Conservation (phyloP, 139 green algal genomes). For the Spirogloea muscicola region DNA sequence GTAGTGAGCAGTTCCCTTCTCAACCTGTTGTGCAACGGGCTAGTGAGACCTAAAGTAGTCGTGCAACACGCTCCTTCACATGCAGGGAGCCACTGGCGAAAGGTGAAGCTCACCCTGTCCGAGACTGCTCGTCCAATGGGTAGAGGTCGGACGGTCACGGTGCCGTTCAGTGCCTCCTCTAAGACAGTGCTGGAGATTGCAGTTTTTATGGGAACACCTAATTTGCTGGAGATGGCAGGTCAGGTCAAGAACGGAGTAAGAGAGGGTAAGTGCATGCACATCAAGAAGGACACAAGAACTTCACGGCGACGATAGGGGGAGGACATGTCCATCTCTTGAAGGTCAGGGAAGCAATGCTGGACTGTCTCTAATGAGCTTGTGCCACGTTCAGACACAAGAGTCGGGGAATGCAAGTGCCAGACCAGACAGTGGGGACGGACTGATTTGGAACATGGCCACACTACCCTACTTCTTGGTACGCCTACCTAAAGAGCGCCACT, state of each 20-base stretch:
- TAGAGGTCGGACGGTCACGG: slow-evolving; percentile 11
- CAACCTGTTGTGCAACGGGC: slow-evolving; percentile 18
- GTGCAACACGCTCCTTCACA: not conserved
- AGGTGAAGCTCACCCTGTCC: slow-evolving; percentile 23
- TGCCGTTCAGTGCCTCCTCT: slow-evolving; percentile 35
- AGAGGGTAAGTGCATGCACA: not conserved
- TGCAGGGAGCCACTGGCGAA: not conserved
- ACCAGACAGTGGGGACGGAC: not conserved
- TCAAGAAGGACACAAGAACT: not conserved
- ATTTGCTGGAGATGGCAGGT: slow-evolving; percentile 19
- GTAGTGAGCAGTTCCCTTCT: slow-evolving; percentile 36
- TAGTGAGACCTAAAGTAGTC: not conserved
- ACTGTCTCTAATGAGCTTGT: not conserved
- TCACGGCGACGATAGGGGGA: no score
- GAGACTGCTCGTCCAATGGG: slow-evolving; percentile 6
- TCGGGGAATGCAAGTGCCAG: not conserved
- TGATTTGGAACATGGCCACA: no score
- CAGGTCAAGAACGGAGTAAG: not conserved
- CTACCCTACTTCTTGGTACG: no score
- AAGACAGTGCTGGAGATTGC: slow-evolving; percentile 17
- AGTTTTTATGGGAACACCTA: slow-evolving; percentile 47
- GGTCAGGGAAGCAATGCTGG: not conserved
- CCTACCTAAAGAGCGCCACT: slow-evolving; percentile 43
- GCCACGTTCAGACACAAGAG: not conserved
- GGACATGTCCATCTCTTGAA: not conserved